Percentiles rank a stretch among this genome's conserved stretches.
phyloP scores from a whole-genome alignment of 2,329 filamentous ascomycete genomes.

The Colletotrichum theobromicola region DNA sequence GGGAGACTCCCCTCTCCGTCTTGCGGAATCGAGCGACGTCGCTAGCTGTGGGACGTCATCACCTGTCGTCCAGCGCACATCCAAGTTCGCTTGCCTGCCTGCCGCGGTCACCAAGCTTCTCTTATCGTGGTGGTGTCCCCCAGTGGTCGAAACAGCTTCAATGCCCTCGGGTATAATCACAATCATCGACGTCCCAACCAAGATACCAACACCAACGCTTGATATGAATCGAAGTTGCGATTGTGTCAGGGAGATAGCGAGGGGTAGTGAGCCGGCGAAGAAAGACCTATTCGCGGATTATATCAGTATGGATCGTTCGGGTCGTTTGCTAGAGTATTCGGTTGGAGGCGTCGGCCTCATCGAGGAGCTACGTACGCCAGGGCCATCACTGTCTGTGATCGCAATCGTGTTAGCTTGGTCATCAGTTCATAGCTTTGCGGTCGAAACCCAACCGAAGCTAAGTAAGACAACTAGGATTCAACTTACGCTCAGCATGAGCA shows the following conservation, averaged over 20 bases:
- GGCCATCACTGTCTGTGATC: slow-evolving; percentile 59
- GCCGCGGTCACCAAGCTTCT: neutral
- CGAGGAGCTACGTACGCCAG: slow-evolving; percentile 52
- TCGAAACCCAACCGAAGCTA: slow-evolving; percentile 6
- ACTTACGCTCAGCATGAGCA: slow-evolving; percentile 47
- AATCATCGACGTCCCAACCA: slow-evolving; percentile 93
- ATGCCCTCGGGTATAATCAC: slow-evolving; percentile 98
- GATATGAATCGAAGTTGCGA: slow-evolving; percentile 89
- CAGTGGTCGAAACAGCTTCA: slow-evolving; percentile 78
- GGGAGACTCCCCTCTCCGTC: neutral
- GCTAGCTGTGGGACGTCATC: neutral
- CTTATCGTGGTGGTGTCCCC: slow-evolving; percentile 29
- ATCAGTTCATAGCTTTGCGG: neutral
- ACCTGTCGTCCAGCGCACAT: slow-evolving; percentile 3
- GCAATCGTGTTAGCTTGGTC: neutral
- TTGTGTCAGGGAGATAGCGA: slow-evolving; percentile 86
- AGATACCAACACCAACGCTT: slow-evolving; percentile 88
- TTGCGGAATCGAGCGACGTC: neutral
- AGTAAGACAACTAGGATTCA: neutral
- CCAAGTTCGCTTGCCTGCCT: neutral
- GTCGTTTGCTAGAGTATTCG: neutral
- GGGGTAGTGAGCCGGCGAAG: slow-evolving; percentile 86
- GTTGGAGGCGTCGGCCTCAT: slow-evolving; percentile 21
- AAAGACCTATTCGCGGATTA: slow-evolving; percentile 72
- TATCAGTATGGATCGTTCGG: slow-evolving; percentile 12